Percentiles rank a stretch among this genome's conserved stretches.
Evolutionary conservation across 345 rosid genomes (phyloP).

Genomic region (Eutrema japonicum): DNA sequence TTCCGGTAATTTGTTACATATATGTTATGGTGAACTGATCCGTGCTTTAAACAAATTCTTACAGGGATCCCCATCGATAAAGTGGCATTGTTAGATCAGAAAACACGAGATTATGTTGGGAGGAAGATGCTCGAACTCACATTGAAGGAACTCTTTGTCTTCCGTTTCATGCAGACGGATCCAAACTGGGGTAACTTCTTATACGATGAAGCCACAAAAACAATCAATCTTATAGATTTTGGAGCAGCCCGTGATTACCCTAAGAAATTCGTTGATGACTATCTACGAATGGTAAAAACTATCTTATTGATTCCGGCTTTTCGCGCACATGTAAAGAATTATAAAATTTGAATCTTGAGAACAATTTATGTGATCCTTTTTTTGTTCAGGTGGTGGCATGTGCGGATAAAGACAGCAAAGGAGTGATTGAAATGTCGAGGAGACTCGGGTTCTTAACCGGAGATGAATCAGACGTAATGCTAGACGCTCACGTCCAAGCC

Average conservation of each 20-base stretch:
- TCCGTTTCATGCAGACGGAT: conserved; percentile 98
- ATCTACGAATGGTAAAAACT: conserved; percentile 75
- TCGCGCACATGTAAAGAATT: neutral
- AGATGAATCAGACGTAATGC: conserved; percentile 76
- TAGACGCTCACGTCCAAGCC: conserved; percentile 90
- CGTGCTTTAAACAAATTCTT: conserved; percentile 15
- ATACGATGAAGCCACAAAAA: conserved; percentile 65
- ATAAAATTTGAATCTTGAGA: neutral
- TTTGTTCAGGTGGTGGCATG: conserved; percentile 75
- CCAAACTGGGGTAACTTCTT: conserved; percentile 98
- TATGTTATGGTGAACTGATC: conserved; percentile 8
- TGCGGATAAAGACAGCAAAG: conserved; percentile 69
- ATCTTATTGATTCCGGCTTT: neutral
- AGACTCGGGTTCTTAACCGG: conserved; percentile 92
- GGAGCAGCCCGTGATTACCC: conserved; percentile 97
- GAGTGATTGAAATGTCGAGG: conserved; percentile 77
- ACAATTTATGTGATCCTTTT: neutral
- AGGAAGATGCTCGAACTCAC: conserved; percentile 84
- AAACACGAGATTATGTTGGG: conserved; percentile 80
- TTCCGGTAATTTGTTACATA: no score
- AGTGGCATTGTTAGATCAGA: conserved; percentile 77
- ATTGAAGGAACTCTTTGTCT: conserved; percentile 78
- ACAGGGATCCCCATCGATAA: conserved; percentile 90
- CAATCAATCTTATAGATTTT: conserved; percentile 85
- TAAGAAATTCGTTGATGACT: conserved; percentile 84